A percentile compares a stretch with the other conserved stretches of the same genome.
These are phyloP conservation scores for Parathielavia hyrcaniae DNA, from an alignment of 495 filamentous ascomycete species.

Conservation along the genomic window DNA sequence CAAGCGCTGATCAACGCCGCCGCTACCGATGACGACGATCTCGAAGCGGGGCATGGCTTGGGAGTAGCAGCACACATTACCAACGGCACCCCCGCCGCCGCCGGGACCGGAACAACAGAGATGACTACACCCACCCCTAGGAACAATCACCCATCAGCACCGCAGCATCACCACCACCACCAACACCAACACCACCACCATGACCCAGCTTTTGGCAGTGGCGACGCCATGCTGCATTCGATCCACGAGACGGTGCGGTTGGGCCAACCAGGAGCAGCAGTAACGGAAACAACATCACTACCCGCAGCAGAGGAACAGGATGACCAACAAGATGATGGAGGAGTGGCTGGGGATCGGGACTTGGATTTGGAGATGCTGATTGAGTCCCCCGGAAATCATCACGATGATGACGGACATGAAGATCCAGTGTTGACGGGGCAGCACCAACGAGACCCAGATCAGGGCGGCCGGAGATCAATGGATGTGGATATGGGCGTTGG, in stretches of 20 bases:
- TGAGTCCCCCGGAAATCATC: slow-evolving; percentile 25
- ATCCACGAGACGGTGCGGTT: background rate
- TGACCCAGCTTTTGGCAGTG: slow-evolving; percentile 11
- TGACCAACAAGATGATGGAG: slow-evolving; percentile 27
- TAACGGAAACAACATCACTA: slow-evolving; percentile 12
- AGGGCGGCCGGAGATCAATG: background rate
- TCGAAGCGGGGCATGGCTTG: background rate
- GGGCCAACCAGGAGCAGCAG: background rate
- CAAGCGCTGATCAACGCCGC: slow-evolving; percentile 40
- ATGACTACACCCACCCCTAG: background rate
- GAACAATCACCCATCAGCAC: background rate
- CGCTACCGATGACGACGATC: slow-evolving; percentile 22
- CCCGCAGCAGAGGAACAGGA: slow-evolving; percentile 7
- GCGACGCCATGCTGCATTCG: background rate
- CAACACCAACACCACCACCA: slow-evolving; percentile 21
- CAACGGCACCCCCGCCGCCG: background rate
- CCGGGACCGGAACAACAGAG: background rate
- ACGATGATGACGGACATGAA: background rate
- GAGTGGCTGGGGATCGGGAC: slow-evolving; percentile 43
- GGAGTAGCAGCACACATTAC: too few species aligned
- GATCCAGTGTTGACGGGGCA: slow-evolving; percentile 30
- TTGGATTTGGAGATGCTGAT: slow-evolving; percentile 51
- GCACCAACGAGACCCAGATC: background rate
- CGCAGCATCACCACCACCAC: slow-evolving; percentile 9
- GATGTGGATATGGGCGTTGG: slow-evolving; percentile 10